Conservation (phyloP, 2,329 filamentous ascomycete species). For the Curvularia eragrostidis region DNA sequence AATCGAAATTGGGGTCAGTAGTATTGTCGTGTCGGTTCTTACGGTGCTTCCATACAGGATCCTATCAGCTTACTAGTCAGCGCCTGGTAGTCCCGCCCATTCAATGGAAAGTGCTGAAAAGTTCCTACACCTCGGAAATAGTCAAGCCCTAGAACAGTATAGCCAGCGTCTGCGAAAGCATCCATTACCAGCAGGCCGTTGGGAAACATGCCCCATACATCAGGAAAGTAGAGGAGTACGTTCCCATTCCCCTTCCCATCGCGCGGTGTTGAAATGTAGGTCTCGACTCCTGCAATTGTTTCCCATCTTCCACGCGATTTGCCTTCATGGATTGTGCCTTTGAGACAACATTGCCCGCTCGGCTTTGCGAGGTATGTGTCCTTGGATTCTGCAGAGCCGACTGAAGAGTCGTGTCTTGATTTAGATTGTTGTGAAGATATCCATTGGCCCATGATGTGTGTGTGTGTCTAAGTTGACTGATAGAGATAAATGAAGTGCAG, state of each 20-base stretch:
- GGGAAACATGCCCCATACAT: constrained; percentile 55
- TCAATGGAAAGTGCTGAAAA: not conserved
- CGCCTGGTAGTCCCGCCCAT: not conserved
- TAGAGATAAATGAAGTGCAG: not conserved
- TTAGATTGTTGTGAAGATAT: not conserved
- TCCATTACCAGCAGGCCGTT: constrained; percentile 58
- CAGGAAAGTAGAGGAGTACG: constrained; percentile 56
- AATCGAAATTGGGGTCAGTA: constrained; percentile 52
- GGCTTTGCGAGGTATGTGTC: constrained; percentile 39
- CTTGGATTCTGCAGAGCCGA: not conserved
- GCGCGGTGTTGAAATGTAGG: constrained; percentile 47
- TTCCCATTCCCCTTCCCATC: constrained; percentile 49
- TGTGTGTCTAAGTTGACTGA: not conserved
- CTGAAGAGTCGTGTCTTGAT: not conserved
- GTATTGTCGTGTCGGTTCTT: constrained; percentile 27
- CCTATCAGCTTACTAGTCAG: constrained; percentile 32
- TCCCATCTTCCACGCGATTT: constrained; percentile 46
- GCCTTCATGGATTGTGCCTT: constrained; percentile 52
- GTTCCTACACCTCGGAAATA: constrained; percentile 54
- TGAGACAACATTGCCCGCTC: constrained; percentile 50
- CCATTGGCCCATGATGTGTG: not conserved
- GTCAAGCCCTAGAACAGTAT: constrained; percentile 53
- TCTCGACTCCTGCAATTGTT: constrained; percentile 48
- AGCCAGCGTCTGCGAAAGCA: constrained; percentile 55
- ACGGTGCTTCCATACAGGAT: constrained; percentile 55